Evolutionary conservation across 208 protist genomes (phyloP), one percentile per base, ranked within the genome.

Genomic region (Trypanosoma rangeli): DNA sequence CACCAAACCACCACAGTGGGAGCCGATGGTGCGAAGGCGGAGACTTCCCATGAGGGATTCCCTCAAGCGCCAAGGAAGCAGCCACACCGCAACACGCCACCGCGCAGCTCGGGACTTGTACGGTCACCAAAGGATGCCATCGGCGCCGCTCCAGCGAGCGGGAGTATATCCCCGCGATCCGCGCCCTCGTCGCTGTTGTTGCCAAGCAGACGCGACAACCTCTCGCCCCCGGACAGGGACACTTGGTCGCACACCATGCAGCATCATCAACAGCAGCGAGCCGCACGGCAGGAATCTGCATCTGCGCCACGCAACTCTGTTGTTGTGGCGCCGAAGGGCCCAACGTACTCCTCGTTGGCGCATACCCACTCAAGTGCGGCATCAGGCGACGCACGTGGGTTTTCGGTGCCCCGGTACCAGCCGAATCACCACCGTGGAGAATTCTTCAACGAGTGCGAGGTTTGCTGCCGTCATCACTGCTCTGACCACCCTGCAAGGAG

Each of bases 371-470:
- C 10, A 13, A 16, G 22, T 33, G 10, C 22, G 24, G 5, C 52
- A 13, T 35, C 28, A 5, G 55, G 4, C 5, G 20, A 12, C 5
- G 28, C 31, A 18, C 53, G 42, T 39, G 22, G 2, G 1, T 1
- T 4, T 22, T 70, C 54, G 1, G 46, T 24, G 13, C 9, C 16
- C 3, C 67, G 58, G 29, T 64, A 72, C 49, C 24, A 63, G 10
- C 55, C 67, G 18, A 33, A 24, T 46, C 20, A 58, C n/a, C 67
- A 72, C 49, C 39, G 57, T 49, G 57, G 58, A 5, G 49, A 35
- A 12, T 72, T 59, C 39, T 72, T 72, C 54, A 63, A 72, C 29
- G 57, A 58, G 29, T 72, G 67, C 58, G 67, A 72, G 33, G 48
- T 64, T 18, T 72, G 67, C 22, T 58, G 44, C 33, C 35, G 67